Evolutionary conservation across 2,329 filamentous ascomycete genomes (phyloP), one percentile per base, ranked within the genome.

Genomic region (Diatrype stigma): DNA sequence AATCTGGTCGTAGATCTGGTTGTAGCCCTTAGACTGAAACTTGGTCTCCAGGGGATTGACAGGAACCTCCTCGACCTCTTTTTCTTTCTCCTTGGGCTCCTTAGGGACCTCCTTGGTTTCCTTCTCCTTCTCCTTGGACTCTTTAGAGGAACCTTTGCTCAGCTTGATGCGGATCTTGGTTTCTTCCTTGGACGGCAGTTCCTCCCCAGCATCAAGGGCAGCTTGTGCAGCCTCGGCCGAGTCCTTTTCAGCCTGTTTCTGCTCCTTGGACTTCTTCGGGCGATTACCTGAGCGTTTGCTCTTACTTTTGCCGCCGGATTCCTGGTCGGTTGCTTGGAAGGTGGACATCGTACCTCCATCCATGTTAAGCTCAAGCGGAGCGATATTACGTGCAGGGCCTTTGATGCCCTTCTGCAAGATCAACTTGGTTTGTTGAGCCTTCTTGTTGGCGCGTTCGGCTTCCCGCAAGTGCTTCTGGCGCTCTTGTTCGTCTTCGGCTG

Each of bases 1-100:
- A 58, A 97, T 97, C 69, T 96, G 91, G 63, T 96, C 92, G 69
- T 96, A 96, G 51, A 99, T 93, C 69, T 96, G 92, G 64, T 95
- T 91, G 73, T 95, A 99, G 17, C 89, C 91, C 67, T 96, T 96
- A 47, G 91, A 94, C 59, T 89, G 86, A 70, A 89, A 94, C 53
- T 80, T 80, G 53, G 82, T 79, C 53, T 85, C 80, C 21, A 82
- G 76, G 3, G 72, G 63, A 48, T 81, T 78, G 21, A 53, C 53
- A 16, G 65, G 60, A 37, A 56, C 50, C 50, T 66, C 61, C 61
- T 69, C 56, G 58, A 67, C 54, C 47, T 65, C 67, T 53, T 68
- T 72, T 62, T 73, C 74, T 45, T 70, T 62, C 48, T 63, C 62
- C 58, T 71, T 75, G 6, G 63, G 60, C 54, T 79, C 75, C 60